phyloP scores from a whole-genome alignment of 257 asterid genomes.

The Eustoma russellianum region DNA sequence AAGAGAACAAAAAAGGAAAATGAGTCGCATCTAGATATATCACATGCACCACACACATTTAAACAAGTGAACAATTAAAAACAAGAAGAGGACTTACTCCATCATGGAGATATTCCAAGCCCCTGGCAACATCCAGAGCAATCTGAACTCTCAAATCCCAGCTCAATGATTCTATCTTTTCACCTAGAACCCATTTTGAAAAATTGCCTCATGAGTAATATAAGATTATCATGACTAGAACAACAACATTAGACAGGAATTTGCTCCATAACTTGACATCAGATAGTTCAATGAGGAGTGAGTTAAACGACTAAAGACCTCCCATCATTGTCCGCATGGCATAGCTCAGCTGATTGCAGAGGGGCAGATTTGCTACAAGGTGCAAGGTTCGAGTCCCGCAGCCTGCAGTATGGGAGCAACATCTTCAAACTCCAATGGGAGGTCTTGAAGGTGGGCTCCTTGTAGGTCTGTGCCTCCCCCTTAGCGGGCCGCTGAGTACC shows the following conservation, averaged over 20 bases:
- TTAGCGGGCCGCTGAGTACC: no score
- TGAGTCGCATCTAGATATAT: background rate
- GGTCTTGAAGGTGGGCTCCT: no score
- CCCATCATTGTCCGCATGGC: background rate
- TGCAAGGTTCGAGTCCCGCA: no score
- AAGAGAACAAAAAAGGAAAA: slow-evolving; percentile 7
- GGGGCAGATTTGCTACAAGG: no score
- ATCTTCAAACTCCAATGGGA: no score
- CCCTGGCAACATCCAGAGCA: slow-evolving; percentile 96
- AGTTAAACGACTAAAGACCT: background rate
- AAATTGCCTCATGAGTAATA: background rate
- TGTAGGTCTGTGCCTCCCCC: no score
- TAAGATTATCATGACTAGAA: no score
- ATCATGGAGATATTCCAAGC: slow-evolving; percentile 96
- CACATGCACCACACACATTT: no score
- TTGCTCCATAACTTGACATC: background rate
- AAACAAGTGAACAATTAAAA: background rate
- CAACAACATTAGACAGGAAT: background rate
- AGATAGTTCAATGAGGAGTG: background rate
- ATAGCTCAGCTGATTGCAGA: no score
- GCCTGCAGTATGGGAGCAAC: no score
- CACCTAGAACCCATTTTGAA: slow-evolving; percentile 35
- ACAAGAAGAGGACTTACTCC: slow-evolving; percentile 47
- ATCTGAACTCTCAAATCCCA: slow-evolving; percentile 79
- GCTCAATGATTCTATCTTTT: slow-evolving; percentile 42